A percentile compares a stretch with the other conserved stretches of the same genome.
Evolutionary conservation across 345 rosid species (phyloP).

Genomic region (Iberis pinnata): DNA sequence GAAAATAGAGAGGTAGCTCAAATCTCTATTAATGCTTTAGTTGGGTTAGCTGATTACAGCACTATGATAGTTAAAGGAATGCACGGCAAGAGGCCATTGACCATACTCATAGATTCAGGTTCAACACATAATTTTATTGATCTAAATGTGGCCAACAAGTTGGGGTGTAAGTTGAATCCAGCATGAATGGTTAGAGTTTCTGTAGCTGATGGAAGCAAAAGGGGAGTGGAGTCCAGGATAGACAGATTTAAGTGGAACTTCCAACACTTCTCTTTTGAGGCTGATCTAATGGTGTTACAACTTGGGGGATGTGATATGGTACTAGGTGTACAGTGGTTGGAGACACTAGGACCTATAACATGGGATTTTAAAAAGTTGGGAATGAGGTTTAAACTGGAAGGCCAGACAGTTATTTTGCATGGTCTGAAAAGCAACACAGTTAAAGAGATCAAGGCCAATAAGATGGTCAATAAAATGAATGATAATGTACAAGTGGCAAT

Average conservation of each 20-base stretch:
- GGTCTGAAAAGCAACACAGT: background rate
- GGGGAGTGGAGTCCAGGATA: accelerated
- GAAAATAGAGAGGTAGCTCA: background rate
- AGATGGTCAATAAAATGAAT: background rate
- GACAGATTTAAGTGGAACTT: background rate
- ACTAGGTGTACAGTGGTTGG: background rate
- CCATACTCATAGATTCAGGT: background rate
- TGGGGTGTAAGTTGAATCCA: background rate
- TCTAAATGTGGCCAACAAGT: background rate
- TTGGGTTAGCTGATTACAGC: background rate
- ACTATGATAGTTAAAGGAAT: background rate
- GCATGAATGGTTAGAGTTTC: accelerated
- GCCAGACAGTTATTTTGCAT: background rate
- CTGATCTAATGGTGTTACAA: background rate
- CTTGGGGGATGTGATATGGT: background rate
- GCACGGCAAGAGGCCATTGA: background rate
- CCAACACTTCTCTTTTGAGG: background rate
- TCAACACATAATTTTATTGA: background rate
- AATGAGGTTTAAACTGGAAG: background rate
- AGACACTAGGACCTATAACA: background rate
- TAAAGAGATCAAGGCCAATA: background rate
- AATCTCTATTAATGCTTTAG: background rate
- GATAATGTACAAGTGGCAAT: background rate
- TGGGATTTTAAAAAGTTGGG: background rate
- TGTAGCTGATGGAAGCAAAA: background rate